Evolutionary conservation across 2,329 filamentous ascomycete genomes (phyloP), one percentile per base, ranked within the genome.

Genomic region (Sporothrix mexicana): DNA sequence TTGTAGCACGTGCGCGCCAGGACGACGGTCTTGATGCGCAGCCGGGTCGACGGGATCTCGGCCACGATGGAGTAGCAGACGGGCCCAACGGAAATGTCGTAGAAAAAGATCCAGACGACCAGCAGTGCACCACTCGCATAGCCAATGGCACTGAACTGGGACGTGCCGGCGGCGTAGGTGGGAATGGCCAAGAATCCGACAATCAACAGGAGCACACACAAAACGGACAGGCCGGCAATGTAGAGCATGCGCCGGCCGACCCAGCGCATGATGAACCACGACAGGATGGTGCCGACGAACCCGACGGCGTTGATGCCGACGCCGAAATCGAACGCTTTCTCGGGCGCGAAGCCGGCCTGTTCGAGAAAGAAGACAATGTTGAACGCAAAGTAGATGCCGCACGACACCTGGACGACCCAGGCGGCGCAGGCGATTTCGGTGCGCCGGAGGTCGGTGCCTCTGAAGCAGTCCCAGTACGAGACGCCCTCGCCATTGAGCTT

Each of bases 391-490:
- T 73, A 78, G 41, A 77, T 78, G 3, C 81, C 81, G 20, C 78
- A 77, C 7, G 81, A 77, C 61, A 73, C 71, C 72, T 74, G 76
- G 9, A 71, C 73, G 30, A 70, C 75, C 51, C 81, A 83, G 3
- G 80, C 79, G 25, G 83, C 74, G 71, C 81, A 82, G 3, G 85
- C 81, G 30, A 85, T 83, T 72, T 84, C 83, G 0, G 83, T 85
- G 30, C 84, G 80, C 0, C 84, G 80, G 3, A 83, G 77, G 72
- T 88, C 83, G 8, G 78, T 76, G 10, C 82, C 82, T 36, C 80
- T 81, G 78, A 87, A 86, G 75, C 84, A 86, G 77, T 87, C 84
- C 41, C 77, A 67, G 75, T 87, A 87, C 0, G 82, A 81, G 2
- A 78, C 41, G 59, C 59, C 59, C 7, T 20, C 59, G 17, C 30